phyloP scores from a whole-genome alignment of 2,329 filamentous ascomycete genomes.

The Microcyclosporella mali region DNA sequence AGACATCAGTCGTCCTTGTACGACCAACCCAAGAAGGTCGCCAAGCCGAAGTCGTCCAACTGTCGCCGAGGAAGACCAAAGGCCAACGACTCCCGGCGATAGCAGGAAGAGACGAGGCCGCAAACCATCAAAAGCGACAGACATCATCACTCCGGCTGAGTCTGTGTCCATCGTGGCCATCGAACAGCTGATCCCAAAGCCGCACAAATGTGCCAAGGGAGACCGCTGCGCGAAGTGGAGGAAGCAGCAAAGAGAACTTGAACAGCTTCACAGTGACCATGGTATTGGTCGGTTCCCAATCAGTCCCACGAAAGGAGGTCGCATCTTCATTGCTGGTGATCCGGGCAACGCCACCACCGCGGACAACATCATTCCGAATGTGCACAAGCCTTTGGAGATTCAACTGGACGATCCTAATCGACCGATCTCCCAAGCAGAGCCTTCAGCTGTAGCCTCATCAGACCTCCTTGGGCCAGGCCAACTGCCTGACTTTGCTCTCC shows the following conservation, averaged over 20 bases:
- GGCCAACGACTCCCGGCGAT: conserved; percentile 30
- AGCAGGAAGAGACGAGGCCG: conserved; percentile 36
- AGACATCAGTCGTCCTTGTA: conserved; percentile 42
- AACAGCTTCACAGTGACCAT: conserved; percentile 67
- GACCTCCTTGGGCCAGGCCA: conserved; percentile 73
- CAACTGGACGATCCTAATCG: conserved; percentile 39
- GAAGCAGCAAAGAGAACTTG: conserved; percentile 71
- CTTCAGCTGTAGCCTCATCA: conserved; percentile 84
- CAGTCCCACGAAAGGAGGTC: conserved; percentile 55
- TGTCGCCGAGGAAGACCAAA: conserved; percentile 24
- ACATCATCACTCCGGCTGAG: conserved; percentile 69
- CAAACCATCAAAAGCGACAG: conserved; percentile 44
- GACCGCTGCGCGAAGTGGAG: conserved; percentile 77
- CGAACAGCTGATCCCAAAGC: conserved; percentile 78
- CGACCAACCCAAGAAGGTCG: conserved; percentile 19
- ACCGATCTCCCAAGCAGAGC: conserved; percentile 67
- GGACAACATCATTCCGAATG: conserved; percentile 46
- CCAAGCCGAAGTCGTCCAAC: conserved; percentile 19
- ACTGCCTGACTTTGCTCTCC: conserved; percentile 59
- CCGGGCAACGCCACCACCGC: conserved; percentile 68
- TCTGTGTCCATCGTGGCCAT: conserved; percentile 89
- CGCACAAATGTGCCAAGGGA: conserved; percentile 78
- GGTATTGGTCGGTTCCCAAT: conserved; percentile 50
- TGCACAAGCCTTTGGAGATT: conserved; percentile 34
- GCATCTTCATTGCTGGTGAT: conserved; percentile 71